Base-by-base conservation (phyloP, 352 stramenopile species). In the Pythium guiyangense region DNA sequence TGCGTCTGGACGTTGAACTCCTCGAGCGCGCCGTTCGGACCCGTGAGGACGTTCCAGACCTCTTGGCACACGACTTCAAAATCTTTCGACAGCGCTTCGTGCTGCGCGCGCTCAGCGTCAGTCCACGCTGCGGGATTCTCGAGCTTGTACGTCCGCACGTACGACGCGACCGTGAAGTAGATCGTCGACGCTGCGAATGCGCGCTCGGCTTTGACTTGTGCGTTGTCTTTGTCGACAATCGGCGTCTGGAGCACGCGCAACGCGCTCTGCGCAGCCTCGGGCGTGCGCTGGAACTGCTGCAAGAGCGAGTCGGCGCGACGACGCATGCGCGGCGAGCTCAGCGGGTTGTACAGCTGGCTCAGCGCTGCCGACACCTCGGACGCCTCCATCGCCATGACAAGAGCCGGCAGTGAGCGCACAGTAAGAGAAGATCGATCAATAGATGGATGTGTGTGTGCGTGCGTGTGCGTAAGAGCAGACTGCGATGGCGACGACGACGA, bases 21-120 rank as follows among this genome's bases (percentile, higher is more conserved):
- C 49, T 93, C 83, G 2, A 73, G 27, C 0, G 59, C 69, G 17
- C 74, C 75, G 34, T 82, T 74, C 4, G 75, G 74, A 1, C 78
- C 74, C 15, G 79, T 93, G 15, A 93, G 52, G 9, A 93, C 59
- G 54, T 90, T 83, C 83, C 83, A 93, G 29, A 91, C 70, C 49
- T 91, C 66, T 31, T 88, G 83, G 18, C 79, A 88, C 48, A 93
- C 68, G 20, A 65, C 37, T 0, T 60, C 69, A 47, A 91, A 90
- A 37, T 91, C 73, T 25, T 80, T 82, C 15, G 82, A 77, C 2
- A 88, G 49, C 5, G 60, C 10, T 31, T 84, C 72, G 49, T 92
- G 79, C 54, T 82, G 71, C 12, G 59, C 52, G 1, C 69, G 75
- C 50, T 92, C 82, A 6, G 67, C 62, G 0, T 72, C 62, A 8